Conservation (phyloP, 495 filamentous ascomycete genomes). For the Lasiosphaeria miniovina region DNA sequence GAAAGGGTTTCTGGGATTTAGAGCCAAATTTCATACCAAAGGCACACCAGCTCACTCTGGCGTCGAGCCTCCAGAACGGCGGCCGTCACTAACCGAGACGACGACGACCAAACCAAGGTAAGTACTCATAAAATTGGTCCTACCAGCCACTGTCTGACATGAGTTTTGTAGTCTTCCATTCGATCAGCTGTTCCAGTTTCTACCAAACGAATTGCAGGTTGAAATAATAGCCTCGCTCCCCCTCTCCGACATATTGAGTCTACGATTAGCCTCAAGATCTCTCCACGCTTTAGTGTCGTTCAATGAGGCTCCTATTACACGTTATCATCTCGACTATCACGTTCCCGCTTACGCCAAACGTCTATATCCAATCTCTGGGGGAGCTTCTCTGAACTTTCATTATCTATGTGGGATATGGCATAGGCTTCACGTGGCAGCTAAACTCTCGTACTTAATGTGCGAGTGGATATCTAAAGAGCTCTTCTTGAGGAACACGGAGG, state of each 20-base stretch:
- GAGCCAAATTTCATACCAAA: constrained; percentile 29
- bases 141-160: constrained; percentile 9
- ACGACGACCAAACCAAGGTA: constrained; percentile 19
- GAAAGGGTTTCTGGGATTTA: constrained; percentile 28
- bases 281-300: constrained; percentile 53
- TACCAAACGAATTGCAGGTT: constrained; percentile 55
- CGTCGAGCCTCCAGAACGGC: constrained; percentile 16
- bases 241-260: constrained; percentile 50
- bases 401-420: constrained; percentile 59
- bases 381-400: constrained; percentile 46
- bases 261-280: constrained; percentile 51
- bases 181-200: constrained; percentile 46
- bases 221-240: constrained; percentile 55
- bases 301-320: constrained; percentile 53
- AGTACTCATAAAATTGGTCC: neutral
- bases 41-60: constrained; percentile 6
- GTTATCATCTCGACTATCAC: constrained; percentile 53
- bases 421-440: constrained; percentile 52
- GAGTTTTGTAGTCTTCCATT: constrained; percentile 34
- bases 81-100: constrained; percentile 22
- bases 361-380: constrained; percentile 48
- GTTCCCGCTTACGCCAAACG: constrained; percentile 51
- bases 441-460: constrained; percentile 52
- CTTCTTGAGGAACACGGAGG: constrained; percentile 49
- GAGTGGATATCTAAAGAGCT: constrained; percentile 57